Base-by-base conservation (phyloP, 805 yeast species). In the Pichia ethanolica region DNA sequence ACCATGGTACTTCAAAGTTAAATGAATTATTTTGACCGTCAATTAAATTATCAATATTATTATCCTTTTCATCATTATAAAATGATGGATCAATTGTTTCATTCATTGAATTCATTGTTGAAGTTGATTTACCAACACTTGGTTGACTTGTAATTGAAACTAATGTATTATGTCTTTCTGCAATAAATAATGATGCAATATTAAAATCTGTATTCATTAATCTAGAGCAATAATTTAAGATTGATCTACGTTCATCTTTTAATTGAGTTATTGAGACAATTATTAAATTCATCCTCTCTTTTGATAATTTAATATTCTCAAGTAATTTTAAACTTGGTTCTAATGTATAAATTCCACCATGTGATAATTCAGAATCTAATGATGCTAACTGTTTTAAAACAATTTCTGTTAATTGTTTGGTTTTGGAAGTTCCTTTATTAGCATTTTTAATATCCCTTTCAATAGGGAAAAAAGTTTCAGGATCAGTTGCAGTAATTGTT, bases 201-300 rank as follows among this genome's bases (percentile, higher is more conserved):
- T 82, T 78, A 57, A 83, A 76, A 58, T 83, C 86, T 52, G 82
- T 81, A 56, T 83, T 83, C 89, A 86, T 82, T 49, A 84, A 81
- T 57, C 93, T 72, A 0, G 91, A 82, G 13, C 88, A 84, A 59
- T 84, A 84, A 57, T 82, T 86, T 44, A 84, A 63, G 28, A 86
- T 74, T 5, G 81, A 76, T 50, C 83, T 89, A 49, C 89, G 72
- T 59, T 85, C 89, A 39, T 82, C 86, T 36, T 82, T 76, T 56
- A 86, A 69, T 54, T 78, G 85, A 40, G 74, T 73, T 7, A 82
- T 76, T 12, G 80, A 58, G 0, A 57, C 50, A 45, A 71, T 56
- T 6, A 75, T 56, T n/a, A 67, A 46, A 9, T 65, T 68, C 33
- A 72, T 61, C 25, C 68, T 62, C 14, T 66, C 64, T 6, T 63